Evolutionary conservation across 2,329 filamentous ascomycete genomes (phyloP), one percentile per base, ranked within the genome.

Genomic region (Colletotrichum musae): DNA sequence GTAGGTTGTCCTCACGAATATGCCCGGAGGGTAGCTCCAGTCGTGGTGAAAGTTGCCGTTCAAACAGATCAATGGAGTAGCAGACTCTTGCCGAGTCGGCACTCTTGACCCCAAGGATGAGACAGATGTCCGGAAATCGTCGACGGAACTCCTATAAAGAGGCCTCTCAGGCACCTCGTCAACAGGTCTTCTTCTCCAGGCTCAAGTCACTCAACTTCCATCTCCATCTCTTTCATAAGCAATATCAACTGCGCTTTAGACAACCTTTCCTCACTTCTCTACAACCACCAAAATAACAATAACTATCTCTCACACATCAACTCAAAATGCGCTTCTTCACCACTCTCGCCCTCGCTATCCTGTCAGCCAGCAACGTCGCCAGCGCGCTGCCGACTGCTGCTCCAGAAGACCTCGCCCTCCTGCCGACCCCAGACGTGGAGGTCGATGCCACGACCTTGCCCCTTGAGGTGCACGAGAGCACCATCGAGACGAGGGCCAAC

Each of bases 321-420:
- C 39, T 32, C 51, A 58, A 58, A 2, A 64, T 64, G 61, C 61
- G 43, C 28, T 58, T 64, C 52, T 50, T 58, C 52, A 28, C 26
- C n/a, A 58, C 52, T 32, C 5, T 51, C 43, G 18, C 47, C 5
- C 28, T 64, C 4, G 41, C 43, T 21, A 13, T 52, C n/a, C 32
- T 64, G 26, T 26, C 52, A 6, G 61, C 52, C 41, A 64, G 26
- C 32, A 32, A 32, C 15, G 16, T 58, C 13, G 52, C 41, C 52
- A 56, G 26, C 16, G 61, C 52, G 0, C 15, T 64, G 5, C 61
- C 60, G 5, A 41, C 50, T 5, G 51, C 24, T 9, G 16, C 41
- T 10, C 9, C 28, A 5, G 16, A 45, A 12, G 52, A 51, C 10
- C 15, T 58, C n/a, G 15, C n/a, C 21, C 26, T n/a, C 13, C 28